Conservation (phyloP, 164 flowering plant genomes). For the Warburgia ugandensis region DNA sequence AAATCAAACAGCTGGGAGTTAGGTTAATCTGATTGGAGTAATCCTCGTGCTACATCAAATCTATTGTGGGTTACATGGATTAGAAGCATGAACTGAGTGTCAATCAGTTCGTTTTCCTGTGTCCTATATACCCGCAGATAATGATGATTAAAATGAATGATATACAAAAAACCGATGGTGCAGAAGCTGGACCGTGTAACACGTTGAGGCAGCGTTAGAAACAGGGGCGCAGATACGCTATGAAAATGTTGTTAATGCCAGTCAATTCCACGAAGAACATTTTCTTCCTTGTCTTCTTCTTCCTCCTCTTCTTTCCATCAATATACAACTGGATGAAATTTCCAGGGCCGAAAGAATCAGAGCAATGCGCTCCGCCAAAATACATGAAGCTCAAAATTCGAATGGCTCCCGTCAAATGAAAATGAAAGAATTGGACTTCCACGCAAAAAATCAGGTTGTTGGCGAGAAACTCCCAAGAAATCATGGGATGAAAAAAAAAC, state of each 20-base stretch:
- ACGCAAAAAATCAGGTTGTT: constrained; percentile 4
- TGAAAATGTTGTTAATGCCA: not conserved
- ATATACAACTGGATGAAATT: constrained; percentile 5
- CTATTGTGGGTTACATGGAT: too few relatives aligned
- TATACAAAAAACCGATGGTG: constrained; percentile 16
- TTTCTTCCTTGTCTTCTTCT: not conserved
- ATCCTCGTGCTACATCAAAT: too few relatives aligned
- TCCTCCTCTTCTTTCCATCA: constrained; percentile 1
- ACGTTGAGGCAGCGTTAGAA: constrained; percentile 11
- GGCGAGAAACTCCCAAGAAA: not conserved
- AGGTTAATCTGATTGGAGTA: too few relatives aligned
- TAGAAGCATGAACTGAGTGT: too few relatives aligned
- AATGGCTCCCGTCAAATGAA: not conserved
- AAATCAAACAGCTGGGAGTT: too few relatives aligned
- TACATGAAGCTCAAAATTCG: not conserved
- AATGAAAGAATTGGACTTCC: constrained; percentile 11
- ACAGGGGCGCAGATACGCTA: constrained; percentile 4
- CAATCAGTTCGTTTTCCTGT: too few relatives aligned
- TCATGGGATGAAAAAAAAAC: constrained; percentile 12
- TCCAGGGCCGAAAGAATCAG: constrained; percentile 4
- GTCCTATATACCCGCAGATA: too few relatives aligned
- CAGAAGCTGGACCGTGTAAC: not conserved
- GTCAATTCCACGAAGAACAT: not conserved
- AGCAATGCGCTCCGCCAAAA: constrained; percentile 4
- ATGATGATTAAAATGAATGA: too few relatives aligned